Percentiles rank a stretch among this genome's conserved stretches.
Evolutionary conservation across 164 flowering plant species (phyloP).

Genomic region (Piper betle): DNA sequence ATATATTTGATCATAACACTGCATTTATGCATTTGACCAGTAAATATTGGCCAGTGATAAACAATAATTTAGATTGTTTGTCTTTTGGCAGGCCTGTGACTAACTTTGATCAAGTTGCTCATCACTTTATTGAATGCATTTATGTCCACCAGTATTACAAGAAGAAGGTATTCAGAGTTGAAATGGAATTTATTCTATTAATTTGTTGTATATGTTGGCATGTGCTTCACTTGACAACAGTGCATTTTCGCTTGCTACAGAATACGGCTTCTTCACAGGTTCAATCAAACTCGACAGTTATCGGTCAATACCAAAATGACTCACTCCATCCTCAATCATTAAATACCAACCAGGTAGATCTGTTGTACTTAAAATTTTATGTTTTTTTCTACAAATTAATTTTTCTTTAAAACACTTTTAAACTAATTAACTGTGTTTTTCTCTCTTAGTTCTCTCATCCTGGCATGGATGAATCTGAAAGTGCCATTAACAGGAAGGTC

Average conservation of each 20-base stretch:
- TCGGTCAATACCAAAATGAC: constrained; percentile 15
- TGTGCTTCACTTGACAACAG: neutral
- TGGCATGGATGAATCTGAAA: constrained; percentile 24
- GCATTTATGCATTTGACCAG: neutral
- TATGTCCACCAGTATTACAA: constrained; percentile 50
- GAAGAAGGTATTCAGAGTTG: constrained; percentile 30
- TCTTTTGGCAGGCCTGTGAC: constrained; percentile 56
- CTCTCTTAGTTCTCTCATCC: constrained; percentile 27
- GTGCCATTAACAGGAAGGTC: constrained; percentile 36
- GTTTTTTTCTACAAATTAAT: neutral
- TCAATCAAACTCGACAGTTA: constrained; percentile 18
- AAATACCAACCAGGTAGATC: constrained; percentile 40
- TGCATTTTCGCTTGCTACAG: constrained; percentile 18
- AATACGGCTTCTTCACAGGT: constrained; percentile 21
- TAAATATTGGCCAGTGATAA: too few relatives aligned
- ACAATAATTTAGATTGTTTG: too few relatives aligned
- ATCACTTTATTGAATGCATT: constrained; percentile 72
- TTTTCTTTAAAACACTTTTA: neutral
- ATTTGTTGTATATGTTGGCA: neutral
- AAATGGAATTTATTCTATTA: neutral
- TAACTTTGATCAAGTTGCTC: constrained; percentile 65
- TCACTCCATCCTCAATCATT: constrained; percentile 27
- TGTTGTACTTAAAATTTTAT: constrained; percentile 2
- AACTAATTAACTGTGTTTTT: neutral
- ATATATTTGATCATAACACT: too few relatives aligned